These are phyloP conservation scores for Coemansia sp. DNA, from an alignment of 192 early-diverging fungal species.

Conservation along the genomic window DNA sequence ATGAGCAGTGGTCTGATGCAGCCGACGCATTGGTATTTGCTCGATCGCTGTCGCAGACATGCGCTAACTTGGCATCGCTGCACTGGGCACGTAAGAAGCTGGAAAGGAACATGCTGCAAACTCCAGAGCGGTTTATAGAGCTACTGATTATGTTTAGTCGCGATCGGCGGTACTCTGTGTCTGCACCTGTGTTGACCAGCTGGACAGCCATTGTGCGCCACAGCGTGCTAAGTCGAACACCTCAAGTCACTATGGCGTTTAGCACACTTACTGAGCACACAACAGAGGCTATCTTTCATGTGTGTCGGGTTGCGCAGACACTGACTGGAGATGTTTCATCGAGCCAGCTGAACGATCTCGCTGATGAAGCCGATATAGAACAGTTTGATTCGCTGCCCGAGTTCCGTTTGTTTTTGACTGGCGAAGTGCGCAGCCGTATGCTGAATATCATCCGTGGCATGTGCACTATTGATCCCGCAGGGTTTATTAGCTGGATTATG, in stretches of 20 bases:
- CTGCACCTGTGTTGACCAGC: constrained; percentile 19
- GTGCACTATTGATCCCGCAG: constrained; percentile 39
- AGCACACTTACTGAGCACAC: constrained; percentile 36
- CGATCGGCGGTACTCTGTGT: constrained; percentile 32
- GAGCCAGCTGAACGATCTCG: constrained; percentile 2
- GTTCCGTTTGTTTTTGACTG: constrained; percentile 28
- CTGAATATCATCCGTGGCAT: constrained; percentile 37
- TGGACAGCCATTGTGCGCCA: constrained; percentile 36
- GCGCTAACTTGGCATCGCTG: constrained; percentile 18
- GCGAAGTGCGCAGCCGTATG: constrained; percentile 35
- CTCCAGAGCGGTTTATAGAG: constrained; percentile 17
- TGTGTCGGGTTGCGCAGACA: constrained; percentile 25
- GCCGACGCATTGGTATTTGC: constrained; percentile 30
- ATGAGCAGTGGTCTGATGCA: constrained; percentile 19
- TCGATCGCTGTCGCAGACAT: constrained; percentile 7
- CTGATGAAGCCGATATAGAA: constrained; percentile 29
- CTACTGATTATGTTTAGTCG: constrained; percentile 26
- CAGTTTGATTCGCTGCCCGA: constrained; percentile 32
- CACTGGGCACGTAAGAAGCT: constrained; percentile 48
- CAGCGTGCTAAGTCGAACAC: constrained; percentile 12
- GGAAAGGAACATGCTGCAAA: constrained; percentile 6
- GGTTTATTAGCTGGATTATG: constrained; percentile 43
- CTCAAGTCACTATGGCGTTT: constrained; percentile 17
- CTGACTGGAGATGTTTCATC: not conserved
- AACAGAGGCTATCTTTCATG: constrained; percentile 21